Conservation (phyloP, 169 alveolate species). For the Babesia divergens region DNA sequence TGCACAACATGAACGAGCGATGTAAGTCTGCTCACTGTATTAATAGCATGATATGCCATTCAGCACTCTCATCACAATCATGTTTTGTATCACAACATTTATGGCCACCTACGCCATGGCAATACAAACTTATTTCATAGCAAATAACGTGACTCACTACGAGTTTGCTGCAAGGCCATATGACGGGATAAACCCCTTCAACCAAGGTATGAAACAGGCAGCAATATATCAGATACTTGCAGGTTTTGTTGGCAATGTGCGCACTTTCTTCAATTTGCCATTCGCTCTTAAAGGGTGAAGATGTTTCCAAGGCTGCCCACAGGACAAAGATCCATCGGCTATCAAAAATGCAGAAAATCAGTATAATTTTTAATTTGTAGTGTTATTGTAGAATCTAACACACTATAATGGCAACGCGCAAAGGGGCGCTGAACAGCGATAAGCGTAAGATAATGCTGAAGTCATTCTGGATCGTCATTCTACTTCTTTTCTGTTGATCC, state of each 20-base stretch:
- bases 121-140: constrained; percentile 10
- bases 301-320: too few relatives aligned
- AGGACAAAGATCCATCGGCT: too few relatives aligned
- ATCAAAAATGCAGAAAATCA: too few relatives aligned
- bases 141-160: constrained; percentile 28
- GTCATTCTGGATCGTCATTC: too few relatives aligned
- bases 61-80: constrained; percentile 9
- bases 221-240: not conserved
- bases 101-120: not conserved
- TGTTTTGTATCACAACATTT: not conserved
- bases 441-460: too few relatives aligned
- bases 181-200: constrained; percentile 35
- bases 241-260: not conserved
- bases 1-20: not conserved
- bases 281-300: too few relatives aligned
- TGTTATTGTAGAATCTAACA: too few relatives aligned
- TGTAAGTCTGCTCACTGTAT: not conserved
- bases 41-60: not conserved
- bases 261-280: not conserved
- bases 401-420: too few relatives aligned
- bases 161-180: constrained; percentile 33
- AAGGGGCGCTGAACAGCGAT: too few relatives aligned
- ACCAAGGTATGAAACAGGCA: constrained; percentile 15
- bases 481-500: constrained; percentile 3
- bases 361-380: too few relatives aligned